Percentiles rank a stretch among this genome's conserved stretches.
These are phyloP conservation scores for Phytophthora boehmeriae DNA, from an alignment of 352 stramenopile genomes.

Conservation along the genomic window DNA sequence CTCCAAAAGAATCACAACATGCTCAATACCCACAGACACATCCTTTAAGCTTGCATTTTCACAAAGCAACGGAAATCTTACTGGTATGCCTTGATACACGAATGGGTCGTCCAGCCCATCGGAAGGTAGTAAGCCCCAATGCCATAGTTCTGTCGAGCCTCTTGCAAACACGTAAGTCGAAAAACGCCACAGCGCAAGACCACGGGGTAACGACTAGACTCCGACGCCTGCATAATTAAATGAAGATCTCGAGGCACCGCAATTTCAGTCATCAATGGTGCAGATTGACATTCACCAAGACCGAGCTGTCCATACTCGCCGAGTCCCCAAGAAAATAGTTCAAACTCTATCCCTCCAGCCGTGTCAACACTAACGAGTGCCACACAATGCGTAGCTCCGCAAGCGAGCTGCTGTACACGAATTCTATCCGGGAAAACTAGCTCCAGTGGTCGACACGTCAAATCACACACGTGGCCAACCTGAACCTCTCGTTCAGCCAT, in stretches of 20 bases:
- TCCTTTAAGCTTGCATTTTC: slow-evolving; percentile 23
- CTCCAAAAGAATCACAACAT: slow-evolving; percentile 36
- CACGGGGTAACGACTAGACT: neutral
- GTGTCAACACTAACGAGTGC: slow-evolving; percentile 20
- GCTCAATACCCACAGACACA: slow-evolving; percentile 32
- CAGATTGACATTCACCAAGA: slow-evolving; percentile 30
- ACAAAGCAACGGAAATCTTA: slow-evolving; percentile 26
- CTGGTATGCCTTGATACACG: slow-evolving; percentile 23
- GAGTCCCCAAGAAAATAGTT: slow-evolving; percentile 41
- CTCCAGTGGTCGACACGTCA: slow-evolving; percentile 9
- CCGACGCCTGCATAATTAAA: slow-evolving; percentile 6
- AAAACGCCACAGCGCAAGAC: slow-evolving; percentile 45
- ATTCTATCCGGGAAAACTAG: slow-evolving; percentile 9
- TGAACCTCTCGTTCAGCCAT: slow-evolving; percentile 6
- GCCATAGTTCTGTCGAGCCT: slow-evolving; percentile 28
- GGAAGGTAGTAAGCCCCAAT: slow-evolving; percentile 42
- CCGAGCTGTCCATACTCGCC: slow-evolving; percentile 57
- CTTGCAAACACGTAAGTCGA: slow-evolving; percentile 33
- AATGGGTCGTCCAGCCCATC: slow-evolving; percentile 4
- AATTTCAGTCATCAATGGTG: slow-evolving; percentile 28
- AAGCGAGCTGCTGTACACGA: slow-evolving; percentile 40
- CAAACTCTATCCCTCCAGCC: neutral
- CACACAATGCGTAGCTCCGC: slow-evolving; percentile 47
- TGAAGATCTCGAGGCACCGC: slow-evolving; percentile 14
- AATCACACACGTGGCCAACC: slow-evolving; percentile 22